A percentile compares a stretch with the other conserved stretches of the same genome.
These are phyloP conservation scores for Mortierella sp. DNA, from an alignment of 371 early-diverging fungal genomes.

Conservation along the genomic window DNA sequence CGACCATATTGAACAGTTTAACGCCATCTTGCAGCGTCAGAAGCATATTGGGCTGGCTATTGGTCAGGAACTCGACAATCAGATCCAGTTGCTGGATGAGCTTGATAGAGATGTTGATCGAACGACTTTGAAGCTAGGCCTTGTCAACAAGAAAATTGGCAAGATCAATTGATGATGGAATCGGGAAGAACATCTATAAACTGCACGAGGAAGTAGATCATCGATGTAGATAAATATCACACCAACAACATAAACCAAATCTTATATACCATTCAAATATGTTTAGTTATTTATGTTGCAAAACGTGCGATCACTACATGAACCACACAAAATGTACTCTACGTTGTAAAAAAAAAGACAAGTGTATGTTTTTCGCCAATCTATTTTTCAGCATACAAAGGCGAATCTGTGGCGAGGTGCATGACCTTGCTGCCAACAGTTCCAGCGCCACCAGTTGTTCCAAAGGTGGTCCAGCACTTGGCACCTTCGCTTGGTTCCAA, in stretches of 20 bases:
- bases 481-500: constrained; percentile 78
- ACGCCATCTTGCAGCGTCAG: constrained; percentile 80
- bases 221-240: neutral
- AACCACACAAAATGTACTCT: constrained; percentile 12
- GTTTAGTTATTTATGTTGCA: neutral
- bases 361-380: neutral
- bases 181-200: neutral
- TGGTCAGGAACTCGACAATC: constrained; percentile 87
- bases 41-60: constrained; percentile 87
- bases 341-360: neutral
- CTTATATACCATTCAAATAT: neutral
- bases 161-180: constrained; percentile 67
- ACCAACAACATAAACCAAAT: neutral
- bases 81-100: constrained; percentile 87
- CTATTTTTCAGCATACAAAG: constrained; percentile 57
- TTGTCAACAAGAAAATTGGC: constrained; percentile 81
- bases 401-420: constrained; percentile 59
- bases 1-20: constrained; percentile 77
- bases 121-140: constrained; percentile 79
- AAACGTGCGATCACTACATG: neutral
- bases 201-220: neutral
- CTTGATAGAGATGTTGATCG: constrained; percentile 81
- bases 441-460: constrained; percentile 72
- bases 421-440: constrained; percentile 73
- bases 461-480: constrained; percentile 89